phyloP scores from a whole-genome alignment of 2,329 filamentous ascomycete species.

The Cordyceps militaris region DNA sequence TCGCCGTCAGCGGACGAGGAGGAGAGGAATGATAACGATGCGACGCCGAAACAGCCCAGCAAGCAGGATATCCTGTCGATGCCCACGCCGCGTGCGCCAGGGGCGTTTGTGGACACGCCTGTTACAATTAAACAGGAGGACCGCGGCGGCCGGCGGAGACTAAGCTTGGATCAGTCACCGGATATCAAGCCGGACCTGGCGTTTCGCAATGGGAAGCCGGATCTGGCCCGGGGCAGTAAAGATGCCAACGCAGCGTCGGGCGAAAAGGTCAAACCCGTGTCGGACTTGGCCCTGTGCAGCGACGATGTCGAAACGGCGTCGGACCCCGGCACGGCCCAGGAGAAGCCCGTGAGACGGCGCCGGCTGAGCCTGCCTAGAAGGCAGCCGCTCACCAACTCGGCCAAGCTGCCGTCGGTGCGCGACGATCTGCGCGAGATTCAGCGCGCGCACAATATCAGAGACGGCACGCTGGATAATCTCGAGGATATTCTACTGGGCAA shows the following conservation, averaged over 20 bases:
- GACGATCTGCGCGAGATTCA: conserved; percentile 50
- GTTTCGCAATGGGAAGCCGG: conserved; percentile 22
- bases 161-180: conserved; percentile 11
- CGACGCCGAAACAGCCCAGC: conserved; percentile 39
- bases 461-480: conserved; percentile 53
- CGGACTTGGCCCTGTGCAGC: background rate
- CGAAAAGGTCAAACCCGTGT: too few species aligned
- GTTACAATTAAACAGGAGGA: conserved; percentile 35
- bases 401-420: conserved; percentile 45
- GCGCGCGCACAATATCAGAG: conserved; percentile 47
- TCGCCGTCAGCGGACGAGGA: conserved; percentile 32
- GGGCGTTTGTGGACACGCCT: conserved; percentile 52
- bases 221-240: conserved; percentile 19
- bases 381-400: conserved; percentile 45
- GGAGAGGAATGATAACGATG: conserved; percentile 19
- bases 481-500: conserved; percentile 41
- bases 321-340: conserved; percentile 9
- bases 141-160: background rate
- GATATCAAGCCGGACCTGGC: conserved; percentile 16
- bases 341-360: conserved; percentile 16
- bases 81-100: conserved; percentile 47
- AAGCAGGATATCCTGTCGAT: conserved; percentile 40
- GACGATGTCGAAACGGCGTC: conserved; percentile 20
- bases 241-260: conserved; percentile 22
- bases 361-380: conserved; percentile 36